phyloP scores from a whole-genome alignment of 176 grass and related monocot genomes.

The Oryza glumipatula region DNA sequence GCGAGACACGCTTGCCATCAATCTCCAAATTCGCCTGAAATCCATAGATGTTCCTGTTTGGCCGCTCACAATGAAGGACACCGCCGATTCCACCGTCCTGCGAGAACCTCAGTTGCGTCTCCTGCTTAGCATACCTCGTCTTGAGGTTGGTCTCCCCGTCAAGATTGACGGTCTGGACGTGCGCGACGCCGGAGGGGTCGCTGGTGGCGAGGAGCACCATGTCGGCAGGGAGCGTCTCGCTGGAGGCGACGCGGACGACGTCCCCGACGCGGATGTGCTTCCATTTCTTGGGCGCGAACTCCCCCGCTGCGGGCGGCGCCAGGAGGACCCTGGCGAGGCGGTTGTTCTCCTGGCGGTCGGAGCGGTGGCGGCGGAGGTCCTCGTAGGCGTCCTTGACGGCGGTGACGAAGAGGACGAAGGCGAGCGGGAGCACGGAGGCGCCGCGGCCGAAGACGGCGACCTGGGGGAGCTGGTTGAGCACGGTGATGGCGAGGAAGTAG shows the following conservation, averaged over 20 bases:
- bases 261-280: constrained; percentile 80
- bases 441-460: constrained; percentile 76
- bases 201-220: constrained; percentile 78
- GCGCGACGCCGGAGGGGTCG: constrained; percentile 74
- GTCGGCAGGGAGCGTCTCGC: constrained; percentile 71
- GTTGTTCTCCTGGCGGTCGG: constrained; percentile 77
- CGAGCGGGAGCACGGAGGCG: constrained; percentile 71
- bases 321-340: constrained; percentile 61
- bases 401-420: constrained; percentile 79
- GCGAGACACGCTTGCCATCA: constrained; percentile 51
- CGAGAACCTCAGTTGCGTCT: constrained; percentile 59
- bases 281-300: constrained; percentile 68
- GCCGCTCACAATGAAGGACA: constrained; percentile 61
- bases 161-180: constrained; percentile 91
- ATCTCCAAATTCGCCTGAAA: constrained; percentile 80
- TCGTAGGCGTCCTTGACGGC: constrained; percentile 96
- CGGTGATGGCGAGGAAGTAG: constrained; percentile 86
- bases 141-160: constrained; percentile 94
- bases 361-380: constrained; percentile 83
- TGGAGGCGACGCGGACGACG: constrained; percentile 58
- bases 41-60: constrained; percentile 78
- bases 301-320: constrained; percentile 28
- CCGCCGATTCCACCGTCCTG: constrained; percentile 31
- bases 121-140: constrained; percentile 77
- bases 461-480: constrained; percentile 91